Evolutionary conservation across 306 rosid species (phyloP), one percentile per base, ranked within the genome.

Genomic region (Mimosa bimucronata): DNA sequence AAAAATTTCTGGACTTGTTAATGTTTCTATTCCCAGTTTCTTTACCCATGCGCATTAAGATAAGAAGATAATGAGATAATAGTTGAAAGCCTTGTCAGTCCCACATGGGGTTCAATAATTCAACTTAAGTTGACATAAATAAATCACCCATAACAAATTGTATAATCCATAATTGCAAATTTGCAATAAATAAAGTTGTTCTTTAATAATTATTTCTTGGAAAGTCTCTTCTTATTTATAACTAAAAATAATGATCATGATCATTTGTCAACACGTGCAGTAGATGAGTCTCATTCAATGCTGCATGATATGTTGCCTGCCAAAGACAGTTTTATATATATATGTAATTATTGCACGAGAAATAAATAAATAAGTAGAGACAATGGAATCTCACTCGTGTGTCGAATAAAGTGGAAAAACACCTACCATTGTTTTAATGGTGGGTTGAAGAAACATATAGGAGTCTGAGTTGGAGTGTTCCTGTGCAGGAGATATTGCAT

Each of bases 381-480:
- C 9, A 21, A n/a, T 21, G 30, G 9, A 55, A 3, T 55, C 62
- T 21, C 62, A 21, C 62, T 55, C 14, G 14, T 55, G 62, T 55
- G 62, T n/a, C 23, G 28, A 55, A 55, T n/a, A 55, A 55, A 55
- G 18, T 50, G 8, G 23, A 50, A 58, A 28, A 26, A 53, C 60
- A 53, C 60, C 9, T 61, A 15, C 7, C 4, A 60, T 61, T 12
- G 1, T 61, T 14, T 61, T 28, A 61, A 61, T 34, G 4, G 38
- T 28, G 67, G 38, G 1, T 61, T 29, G 21, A 61, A 25, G 31
- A 58, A 61, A 26, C 40, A 61, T 14, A 28, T 5, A 14, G 19
- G n/a, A 61, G 67, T 61, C 67, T 61, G 67, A 61, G 67, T 61
- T 28, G 67, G 19, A 61, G 10, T 61, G 67, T 61, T 28, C 67